Evolutionary conservation across 192 early-diverging fungal species (phyloP), one percentile per base, ranked within the genome.

Genomic region (Coemansia sp.): DNA sequence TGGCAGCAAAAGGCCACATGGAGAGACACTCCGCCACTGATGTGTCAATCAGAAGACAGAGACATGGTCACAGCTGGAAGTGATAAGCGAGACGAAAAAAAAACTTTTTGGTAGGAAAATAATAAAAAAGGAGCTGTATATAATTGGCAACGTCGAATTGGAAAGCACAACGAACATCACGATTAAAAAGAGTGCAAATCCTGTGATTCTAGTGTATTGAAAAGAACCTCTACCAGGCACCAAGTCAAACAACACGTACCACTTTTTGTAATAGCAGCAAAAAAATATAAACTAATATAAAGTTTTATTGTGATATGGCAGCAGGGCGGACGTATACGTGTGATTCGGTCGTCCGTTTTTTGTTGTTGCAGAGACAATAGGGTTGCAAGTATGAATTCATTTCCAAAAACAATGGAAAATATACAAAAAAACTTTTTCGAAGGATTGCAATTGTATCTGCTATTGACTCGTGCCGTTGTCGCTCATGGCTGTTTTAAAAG

Each of bases 331-430:
- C 34, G 6, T 9, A 35, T 35, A 35, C 0, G 34, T 1, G 34
- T 9, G 7, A 35, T 35, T n/a, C n/a, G 32, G 32, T 34, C 32
- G 11, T 35, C 11, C 34, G 6, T 35, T 35, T 35, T 35, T 35
- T 9, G 6, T 35, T 35, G n/a, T n/a, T n/a, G n/a, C 8, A 16
- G 14, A 42, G 16, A 42, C 39, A 42, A 42, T 42, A 42, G 16
- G 39, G 16, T 42, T 42, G 39, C 27, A 54, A 29, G 52, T 54
- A 54, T 54, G 52, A 54, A 54, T 54, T 54, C 52, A 54, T 54
- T 54, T 54, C n/a, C 29, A 54, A 14, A 25, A 51, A 16, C 6
- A 51, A 32, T 32, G 30, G 8, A 3, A 32, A 6, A 20, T 22
- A 51, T 23, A 51, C 9, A 11, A 51, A 25, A 3, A 51, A 7